phyloP scores from a whole-genome alignment of 768 basidiomycete genomes.

The Suillus subluteus region DNA sequence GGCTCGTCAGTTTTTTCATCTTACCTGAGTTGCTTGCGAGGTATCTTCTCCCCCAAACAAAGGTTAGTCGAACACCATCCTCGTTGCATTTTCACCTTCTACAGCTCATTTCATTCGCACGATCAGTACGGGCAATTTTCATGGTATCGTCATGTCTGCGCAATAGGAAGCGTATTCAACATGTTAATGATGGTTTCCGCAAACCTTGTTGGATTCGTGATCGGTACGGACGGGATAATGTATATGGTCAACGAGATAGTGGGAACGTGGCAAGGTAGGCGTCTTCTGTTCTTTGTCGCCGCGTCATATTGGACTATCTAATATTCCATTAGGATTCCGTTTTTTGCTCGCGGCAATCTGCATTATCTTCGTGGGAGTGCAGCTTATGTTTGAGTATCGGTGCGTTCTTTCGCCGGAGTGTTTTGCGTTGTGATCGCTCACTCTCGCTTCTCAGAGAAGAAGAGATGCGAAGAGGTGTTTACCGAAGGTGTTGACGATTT shows the following conservation, averaged over 20 bases:
- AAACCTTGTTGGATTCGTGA: constrained; percentile 93
- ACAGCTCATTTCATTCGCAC: constrained; percentile 10
- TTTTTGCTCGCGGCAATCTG: constrained; percentile 65
- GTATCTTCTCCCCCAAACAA: constrained; percentile 60
- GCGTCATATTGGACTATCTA: constrained; percentile 9
- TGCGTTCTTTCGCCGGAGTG: constrained; percentile 36
- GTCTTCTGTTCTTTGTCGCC: neutral
- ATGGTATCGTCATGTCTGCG: constrained; percentile 91
- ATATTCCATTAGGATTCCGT: constrained; percentile 50
- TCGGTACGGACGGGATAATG: constrained; percentile 79
- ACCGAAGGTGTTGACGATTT: constrained; percentile 45
- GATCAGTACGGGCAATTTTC: constrained; percentile 61
- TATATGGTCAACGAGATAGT: constrained; percentile 68
- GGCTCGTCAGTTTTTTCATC: constrained; percentile 91
- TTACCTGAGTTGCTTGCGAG: constrained; percentile 77
- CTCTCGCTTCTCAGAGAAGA: constrained; percentile 56
- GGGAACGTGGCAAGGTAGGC: constrained; percentile 65
- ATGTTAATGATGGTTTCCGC: constrained; percentile 88
- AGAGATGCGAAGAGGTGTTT: constrained; percentile 67
- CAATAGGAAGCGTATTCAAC: constrained; percentile 81
- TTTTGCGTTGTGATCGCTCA: constrained; percentile 11
- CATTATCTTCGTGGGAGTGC: constrained; percentile 79
- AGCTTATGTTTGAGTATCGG: constrained; percentile 98
- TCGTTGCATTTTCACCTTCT: neutral
- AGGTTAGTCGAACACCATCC: constrained; percentile 45